Evolutionary conservation across 495 filamentous ascomycete genomes (phyloP).

Genomic region (Xylaria palmicola): DNA sequence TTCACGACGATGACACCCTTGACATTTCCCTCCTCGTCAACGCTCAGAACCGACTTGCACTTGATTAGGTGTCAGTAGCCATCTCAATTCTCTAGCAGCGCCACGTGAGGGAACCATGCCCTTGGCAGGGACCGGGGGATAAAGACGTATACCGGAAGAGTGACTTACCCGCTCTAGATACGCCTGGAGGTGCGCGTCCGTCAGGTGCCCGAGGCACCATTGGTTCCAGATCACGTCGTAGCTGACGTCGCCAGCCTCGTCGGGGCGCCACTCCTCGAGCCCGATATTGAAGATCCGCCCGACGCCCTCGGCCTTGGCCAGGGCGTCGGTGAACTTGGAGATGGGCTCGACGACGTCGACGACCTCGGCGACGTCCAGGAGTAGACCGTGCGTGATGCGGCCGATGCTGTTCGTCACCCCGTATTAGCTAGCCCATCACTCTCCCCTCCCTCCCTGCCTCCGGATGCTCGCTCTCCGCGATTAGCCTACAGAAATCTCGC

Average conservation of each 20-base stretch:
- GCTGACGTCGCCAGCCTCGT: constrained; percentile 51
- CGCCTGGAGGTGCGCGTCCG: constrained; percentile 68
- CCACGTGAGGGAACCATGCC: neutral
- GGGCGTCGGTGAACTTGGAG: constrained; percentile 54
- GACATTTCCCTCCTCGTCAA: constrained; percentile 29
- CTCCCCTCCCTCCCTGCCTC: neutral
- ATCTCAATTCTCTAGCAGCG: too few species aligned
- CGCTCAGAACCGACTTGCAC: constrained; percentile 55
- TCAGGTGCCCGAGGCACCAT: constrained; percentile 91
- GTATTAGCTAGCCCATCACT: constrained; percentile 3
- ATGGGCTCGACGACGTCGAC: constrained; percentile 58
- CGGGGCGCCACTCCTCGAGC: constrained; percentile 70
- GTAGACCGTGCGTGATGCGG: constrained; percentile 52
- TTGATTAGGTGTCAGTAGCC: too few species aligned
- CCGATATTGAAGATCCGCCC: constrained; percentile 70
- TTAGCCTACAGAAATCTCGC: neutral
- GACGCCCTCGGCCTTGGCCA: constrained; percentile 47
- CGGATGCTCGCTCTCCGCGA: neutral
- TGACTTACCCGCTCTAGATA: constrained; percentile 54
- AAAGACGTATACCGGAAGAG: neutral
- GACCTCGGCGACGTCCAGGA: constrained; percentile 38
- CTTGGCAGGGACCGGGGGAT: neutral
- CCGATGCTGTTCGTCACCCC: constrained; percentile 46
- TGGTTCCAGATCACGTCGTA: constrained; percentile 74
- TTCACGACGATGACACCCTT: constrained; percentile 72